Percentiles rank a stretch among this genome's conserved stretches.
Evolutionary conservation across 768 basidiomycete species (phyloP).

Genomic region (Leccinellum albellum): DNA sequence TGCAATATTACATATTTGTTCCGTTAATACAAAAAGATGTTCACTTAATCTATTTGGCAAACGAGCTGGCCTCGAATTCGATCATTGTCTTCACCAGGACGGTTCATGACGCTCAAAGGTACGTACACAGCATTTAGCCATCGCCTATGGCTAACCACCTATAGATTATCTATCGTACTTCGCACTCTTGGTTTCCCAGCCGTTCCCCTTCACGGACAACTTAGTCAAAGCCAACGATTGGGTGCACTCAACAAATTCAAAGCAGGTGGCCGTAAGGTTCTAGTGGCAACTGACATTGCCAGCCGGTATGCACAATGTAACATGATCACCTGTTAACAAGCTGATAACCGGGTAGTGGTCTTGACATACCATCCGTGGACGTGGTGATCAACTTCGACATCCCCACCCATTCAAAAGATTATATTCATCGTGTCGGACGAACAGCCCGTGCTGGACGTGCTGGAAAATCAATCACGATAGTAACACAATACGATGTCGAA

Average conservation of each 20-base stretch:
- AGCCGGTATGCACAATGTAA: slow-evolving; percentile 57
- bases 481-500: slow-evolving; percentile 98
- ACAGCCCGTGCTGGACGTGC: slow-evolving; percentile 97
- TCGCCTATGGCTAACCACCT: not conserved
- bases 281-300: slow-evolving; percentile 96
- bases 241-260: slow-evolving; percentile 96
- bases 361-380: slow-evolving; percentile 95
- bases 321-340: not conserved
- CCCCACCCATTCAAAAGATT: slow-evolving; percentile 97
- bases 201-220: slow-evolving; percentile 92
- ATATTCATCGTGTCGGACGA: slow-evolving; percentile 96
- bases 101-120: slow-evolving; percentile 88
- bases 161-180: slow-evolving; percentile 81
- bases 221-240: slow-evolving; percentile 89
- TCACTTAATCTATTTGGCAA: slow-evolving; percentile 83
- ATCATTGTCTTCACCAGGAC: slow-evolving; percentile 97
- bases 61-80: slow-evolving; percentile 85
- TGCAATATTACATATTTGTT: slow-evolving; percentile 95
- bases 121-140: slow-evolving; percentile 7
- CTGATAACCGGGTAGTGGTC: slow-evolving; percentile 50
- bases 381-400: slow-evolving; percentile 98
- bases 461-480: slow-evolving; percentile 95
- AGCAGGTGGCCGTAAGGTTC: slow-evolving; percentile 82
- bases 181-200: slow-evolving; percentile 91
- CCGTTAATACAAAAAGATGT: slow-evolving; percentile 91